A percentile compares a stretch with the other conserved stretches of the same genome.
Evolutionary conservation across 345 rosid genomes (phyloP).

Genomic region (Acer saccharum): DNA sequence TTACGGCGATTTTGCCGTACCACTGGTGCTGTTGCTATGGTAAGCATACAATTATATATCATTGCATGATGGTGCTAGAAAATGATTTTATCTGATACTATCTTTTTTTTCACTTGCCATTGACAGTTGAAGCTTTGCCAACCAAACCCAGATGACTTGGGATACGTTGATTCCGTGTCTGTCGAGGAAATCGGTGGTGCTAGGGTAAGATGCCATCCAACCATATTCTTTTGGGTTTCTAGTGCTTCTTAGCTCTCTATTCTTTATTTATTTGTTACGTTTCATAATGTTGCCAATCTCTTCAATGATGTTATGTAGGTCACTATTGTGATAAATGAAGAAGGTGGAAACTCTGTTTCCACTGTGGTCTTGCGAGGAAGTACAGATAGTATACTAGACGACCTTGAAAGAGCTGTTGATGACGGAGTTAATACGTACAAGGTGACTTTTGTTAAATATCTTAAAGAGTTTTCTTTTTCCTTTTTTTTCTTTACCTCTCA

Average conservation of each 20-base stretch:
- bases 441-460: slow-evolving; percentile 44
- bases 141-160: slow-evolving; percentile 88
- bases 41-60: slow-evolving; percentile 33
- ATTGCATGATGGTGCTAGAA: slow-evolving; percentile 8
- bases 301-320: slow-evolving; percentile 48
- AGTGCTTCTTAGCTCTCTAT: slow-evolving; percentile 2
- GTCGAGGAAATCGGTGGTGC: slow-evolving; percentile 97
- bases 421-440: slow-evolving; percentile 99
- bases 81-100: slow-evolving; percentile 6
- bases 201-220: slow-evolving; percentile 49
- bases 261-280: background rate
- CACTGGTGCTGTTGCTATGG: slow-evolving; percentile 86
- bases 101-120: slow-evolving; percentile 14
- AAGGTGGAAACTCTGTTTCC: slow-evolving; percentile 84
- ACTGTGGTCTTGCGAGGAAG: slow-evolving; percentile 96
- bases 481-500: background rate
- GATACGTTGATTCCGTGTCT: slow-evolving; percentile 82
- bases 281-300: background rate
- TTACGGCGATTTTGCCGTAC: slow-evolving; percentile 92
- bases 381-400: slow-evolving; percentile 93
- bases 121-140: slow-evolving; percentile 87
- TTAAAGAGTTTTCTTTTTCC: background rate
- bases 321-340: slow-evolving; percentile 84
- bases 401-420: slow-evolving; percentile 99
- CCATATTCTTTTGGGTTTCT: slow-evolving; percentile 2